Percentiles rank a stretch among this genome's conserved stretches.
Evolutionary conservation across 2,329 filamentous ascomycete genomes (phyloP).

Genomic region (Aschersonia sp.): DNA sequence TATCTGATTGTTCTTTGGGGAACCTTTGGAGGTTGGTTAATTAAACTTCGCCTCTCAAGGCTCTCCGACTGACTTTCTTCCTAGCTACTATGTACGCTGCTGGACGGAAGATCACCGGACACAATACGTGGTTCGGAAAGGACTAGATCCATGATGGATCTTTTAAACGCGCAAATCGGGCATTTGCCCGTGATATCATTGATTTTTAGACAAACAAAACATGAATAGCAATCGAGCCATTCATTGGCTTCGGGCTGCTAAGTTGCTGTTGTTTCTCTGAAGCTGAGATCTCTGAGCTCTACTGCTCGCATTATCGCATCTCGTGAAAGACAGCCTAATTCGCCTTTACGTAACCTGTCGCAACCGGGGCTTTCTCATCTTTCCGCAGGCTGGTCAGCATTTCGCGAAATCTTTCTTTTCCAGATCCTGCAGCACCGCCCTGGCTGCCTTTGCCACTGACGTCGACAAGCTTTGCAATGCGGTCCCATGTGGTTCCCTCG

Average conservation of each 20-base stretch:
- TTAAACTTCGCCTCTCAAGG: not conserved
- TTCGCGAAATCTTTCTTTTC: slow-evolving; percentile 94
- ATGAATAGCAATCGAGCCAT: no score
- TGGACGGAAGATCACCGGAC: slow-evolving; percentile 56
- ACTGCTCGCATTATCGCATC: no score
- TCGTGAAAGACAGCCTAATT: no score
- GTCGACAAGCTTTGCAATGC: slow-evolving; percentile 95
- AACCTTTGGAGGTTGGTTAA: slow-evolving; percentile 42
- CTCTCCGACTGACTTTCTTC: not conserved
- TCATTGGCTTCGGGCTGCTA: no score
- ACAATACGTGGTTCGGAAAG: slow-evolving; percentile 66
- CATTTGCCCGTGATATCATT: no score
- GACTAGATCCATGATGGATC: slow-evolving; percentile 18
- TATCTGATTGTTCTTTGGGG: slow-evolving; percentile 54
- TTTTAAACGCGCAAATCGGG: no score
- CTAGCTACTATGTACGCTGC: slow-evolving; percentile 54
- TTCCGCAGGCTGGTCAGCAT: slow-evolving; percentile 76
- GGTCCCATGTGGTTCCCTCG: slow-evolving; percentile 95
- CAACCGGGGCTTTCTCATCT: slow-evolving; percentile 72
- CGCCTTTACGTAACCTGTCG: slow-evolving; percentile 45
- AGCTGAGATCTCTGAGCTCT: no score
- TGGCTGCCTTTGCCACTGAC: slow-evolving; percentile 82
- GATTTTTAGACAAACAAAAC: no score
- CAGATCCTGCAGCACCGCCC: slow-evolving; percentile 77
- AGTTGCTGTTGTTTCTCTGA: no score